phyloP scores from a whole-genome alignment of 164 flowering plant genomes.

The Magnolia sinica region DNA sequence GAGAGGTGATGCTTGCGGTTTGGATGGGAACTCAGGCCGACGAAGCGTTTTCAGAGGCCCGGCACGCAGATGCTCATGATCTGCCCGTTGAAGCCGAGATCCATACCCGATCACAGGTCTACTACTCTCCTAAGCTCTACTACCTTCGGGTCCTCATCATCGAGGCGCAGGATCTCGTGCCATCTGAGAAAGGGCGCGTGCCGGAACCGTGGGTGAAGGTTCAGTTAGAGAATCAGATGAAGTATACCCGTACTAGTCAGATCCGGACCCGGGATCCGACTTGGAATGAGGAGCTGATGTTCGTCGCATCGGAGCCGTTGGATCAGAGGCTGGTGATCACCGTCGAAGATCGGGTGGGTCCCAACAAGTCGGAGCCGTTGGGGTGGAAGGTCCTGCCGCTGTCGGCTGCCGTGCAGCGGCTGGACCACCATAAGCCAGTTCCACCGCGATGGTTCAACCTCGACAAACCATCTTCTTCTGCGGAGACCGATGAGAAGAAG shows the following conservation, averaged over 20 bases:
- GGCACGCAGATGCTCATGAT: constrained; percentile 78
- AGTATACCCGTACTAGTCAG: constrained; percentile 30
- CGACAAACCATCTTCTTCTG: constrained; percentile 25
- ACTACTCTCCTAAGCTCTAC: constrained; percentile 76
- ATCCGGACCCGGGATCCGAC: constrained; percentile 32
- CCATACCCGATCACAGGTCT: constrained; percentile 68
- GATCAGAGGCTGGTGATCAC: constrained; percentile 49
- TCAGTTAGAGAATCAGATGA: constrained; percentile 49
- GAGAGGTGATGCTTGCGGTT: constrained; percentile 85
- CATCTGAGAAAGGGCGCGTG: constrained; percentile 35
- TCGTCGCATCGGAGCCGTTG: constrained; percentile 73
- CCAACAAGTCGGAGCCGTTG: constrained; percentile 45
- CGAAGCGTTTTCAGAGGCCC: constrained; percentile 71
- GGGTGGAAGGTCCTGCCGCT: constrained; percentile 43
- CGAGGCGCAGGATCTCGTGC: constrained; percentile 80
- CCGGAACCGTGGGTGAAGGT: constrained; percentile 45
- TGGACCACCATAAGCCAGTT: constrained; percentile 32
- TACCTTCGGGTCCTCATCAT: constrained; percentile 66
- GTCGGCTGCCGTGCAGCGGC: constrained; percentile 33
- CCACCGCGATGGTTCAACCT: constrained; percentile 68
- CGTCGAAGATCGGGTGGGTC: constrained; percentile 54
- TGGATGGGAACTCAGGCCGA: constrained; percentile 99
- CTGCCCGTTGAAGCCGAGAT: constrained; percentile 40
- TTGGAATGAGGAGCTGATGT: constrained; percentile 83
- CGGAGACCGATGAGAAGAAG: constrained; percentile 42